phyloP scores from a whole-genome alignment of 2,329 filamentous ascomycete species.

The Alternaria conjuncta region DNA sequence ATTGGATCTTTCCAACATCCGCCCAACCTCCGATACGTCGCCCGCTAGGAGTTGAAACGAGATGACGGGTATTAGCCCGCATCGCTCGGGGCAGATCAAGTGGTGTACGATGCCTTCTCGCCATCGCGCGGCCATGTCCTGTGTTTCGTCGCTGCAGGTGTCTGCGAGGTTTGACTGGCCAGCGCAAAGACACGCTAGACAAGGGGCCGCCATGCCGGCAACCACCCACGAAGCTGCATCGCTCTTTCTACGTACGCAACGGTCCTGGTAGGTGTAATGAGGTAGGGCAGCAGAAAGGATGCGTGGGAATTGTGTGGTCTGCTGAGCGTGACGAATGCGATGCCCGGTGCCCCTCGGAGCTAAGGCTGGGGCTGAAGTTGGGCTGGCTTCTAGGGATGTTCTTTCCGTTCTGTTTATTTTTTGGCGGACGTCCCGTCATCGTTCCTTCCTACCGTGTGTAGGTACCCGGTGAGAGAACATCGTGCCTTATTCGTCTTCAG shows the following conservation, averaged over 20 bases:
- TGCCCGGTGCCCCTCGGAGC: slow-evolving; percentile 8
- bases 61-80: slow-evolving; percentile 36
- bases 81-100: slow-evolving; percentile 13
- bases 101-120: slow-evolving; percentile 26
- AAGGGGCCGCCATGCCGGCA: slow-evolving; percentile 26
- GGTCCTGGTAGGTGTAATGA: slow-evolving; percentile 28
- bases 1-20: slow-evolving; percentile 26
- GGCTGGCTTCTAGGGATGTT: slow-evolving; percentile 18
- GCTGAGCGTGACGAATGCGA: slow-evolving; percentile 11
- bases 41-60: slow-evolving; percentile 24
- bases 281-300: slow-evolving; percentile 17
- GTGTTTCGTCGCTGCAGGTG: slow-evolving; percentile 15
- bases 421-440: slow-evolving; percentile 21
- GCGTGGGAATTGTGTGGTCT: slow-evolving; percentile 21
- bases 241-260: slow-evolving; percentile 27
- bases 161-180: slow-evolving; percentile 32
- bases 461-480: slow-evolving; percentile 11
- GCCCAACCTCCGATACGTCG: slow-evolving; percentile 9
- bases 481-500: slow-evolving; percentile 30
- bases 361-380: slow-evolving; percentile 1
- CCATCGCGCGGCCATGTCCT: slow-evolving; percentile 18
- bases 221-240: slow-evolving; percentile 40
- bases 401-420: slow-evolving; percentile 6
- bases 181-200: slow-evolving; percentile 22
- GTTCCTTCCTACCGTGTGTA: slow-evolving; percentile 4